These are phyloP conservation scores for Geotrichum bryndzae DNA, from an alignment of 1,139 yeast species.

Conservation along the genomic window DNA sequence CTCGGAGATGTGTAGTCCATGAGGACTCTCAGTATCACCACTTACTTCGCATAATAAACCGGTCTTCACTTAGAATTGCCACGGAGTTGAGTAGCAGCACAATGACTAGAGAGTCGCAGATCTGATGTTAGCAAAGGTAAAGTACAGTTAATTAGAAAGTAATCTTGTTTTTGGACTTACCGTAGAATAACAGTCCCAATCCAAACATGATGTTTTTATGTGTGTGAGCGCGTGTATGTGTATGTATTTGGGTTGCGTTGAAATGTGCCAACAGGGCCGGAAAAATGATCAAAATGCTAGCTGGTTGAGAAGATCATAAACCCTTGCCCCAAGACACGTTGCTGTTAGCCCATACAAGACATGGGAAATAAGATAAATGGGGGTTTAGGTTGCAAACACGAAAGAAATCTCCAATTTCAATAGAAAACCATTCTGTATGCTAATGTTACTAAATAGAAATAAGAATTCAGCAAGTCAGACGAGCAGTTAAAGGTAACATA, in stretches of 20 bases:
- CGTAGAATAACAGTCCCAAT: slow-evolving; percentile 59
- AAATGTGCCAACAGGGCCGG: neutral
- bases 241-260: neutral
- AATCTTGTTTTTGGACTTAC: slow-evolving; percentile 32
- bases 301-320: neutral
- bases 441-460: too few relatives aligned
- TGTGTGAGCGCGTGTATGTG: neutral
- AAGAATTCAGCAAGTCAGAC: too few relatives aligned
- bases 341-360: neutral
- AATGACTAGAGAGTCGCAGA: slow-evolving; percentile 33
- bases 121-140: neutral
- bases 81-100: slow-evolving; percentile 66
- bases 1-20: neutral
- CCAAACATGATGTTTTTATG: slow-evolving; percentile 50
- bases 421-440: too few relatives aligned
- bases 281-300: neutral
- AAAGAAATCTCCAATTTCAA: too few relatives aligned
- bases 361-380: too few relatives aligned
- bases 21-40: slow-evolving; percentile 16
- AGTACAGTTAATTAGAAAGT: neutral
- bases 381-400: too few relatives aligned
- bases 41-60: slow-evolving; percentile 69
- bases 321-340: neutral
- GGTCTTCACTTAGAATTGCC: slow-evolving; percentile 76
- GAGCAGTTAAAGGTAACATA: too few relatives aligned